phyloP scores from a whole-genome alignment of 805 yeast genomes.

The Candida ascalaphidarum region DNA sequence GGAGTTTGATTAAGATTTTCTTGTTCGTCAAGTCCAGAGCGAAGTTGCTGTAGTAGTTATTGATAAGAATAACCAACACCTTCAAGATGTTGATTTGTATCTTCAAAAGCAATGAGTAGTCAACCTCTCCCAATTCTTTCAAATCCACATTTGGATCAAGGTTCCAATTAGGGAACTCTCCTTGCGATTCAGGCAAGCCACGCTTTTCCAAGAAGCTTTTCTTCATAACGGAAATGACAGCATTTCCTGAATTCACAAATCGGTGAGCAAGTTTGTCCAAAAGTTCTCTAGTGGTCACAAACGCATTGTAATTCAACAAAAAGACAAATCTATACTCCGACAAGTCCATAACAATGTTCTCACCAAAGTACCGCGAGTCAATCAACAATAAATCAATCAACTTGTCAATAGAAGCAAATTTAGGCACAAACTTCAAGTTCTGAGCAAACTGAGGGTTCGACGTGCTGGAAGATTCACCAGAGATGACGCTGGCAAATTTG shows the following conservation, averaged over 20 bases:
- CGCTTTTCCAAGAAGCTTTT: conserved; percentile 11
- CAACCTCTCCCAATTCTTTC: conserved; percentile 38
- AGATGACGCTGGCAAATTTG: not conserved
- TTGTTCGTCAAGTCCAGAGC: conserved; percentile 58
- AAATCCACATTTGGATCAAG: conserved; percentile 27
- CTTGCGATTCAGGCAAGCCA: conserved; percentile 5
- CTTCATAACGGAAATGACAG: conserved; percentile 35
- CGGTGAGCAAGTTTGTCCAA: conserved; percentile 32
- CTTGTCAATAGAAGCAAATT: conserved; percentile 59
- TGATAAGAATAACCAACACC: conserved; percentile 60
- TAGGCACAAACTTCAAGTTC: conserved; percentile 20
- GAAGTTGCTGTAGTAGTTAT: conserved; percentile 69
- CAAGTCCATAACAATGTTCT: conserved; percentile 23
- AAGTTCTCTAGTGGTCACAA: conserved; percentile 29
- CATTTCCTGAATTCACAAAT: conserved; percentile 35
- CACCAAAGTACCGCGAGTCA: conserved; percentile 55
- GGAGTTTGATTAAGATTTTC: conserved; percentile 49
- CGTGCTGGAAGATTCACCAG: conserved; percentile 6
- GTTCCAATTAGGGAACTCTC: conserved; percentile 55
- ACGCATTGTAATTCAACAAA: conserved; percentile 31
- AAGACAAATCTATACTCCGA: conserved; percentile 34
- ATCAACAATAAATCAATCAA: conserved; percentile 70
- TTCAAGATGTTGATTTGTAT: conserved; percentile 79
- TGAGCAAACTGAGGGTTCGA: conserved; percentile 1
- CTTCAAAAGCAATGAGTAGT: conserved; percentile 61